Evolutionary conservation across 2,329 filamentous ascomycete species (phyloP).

Genomic region (Penicillium nordicum): DNA sequence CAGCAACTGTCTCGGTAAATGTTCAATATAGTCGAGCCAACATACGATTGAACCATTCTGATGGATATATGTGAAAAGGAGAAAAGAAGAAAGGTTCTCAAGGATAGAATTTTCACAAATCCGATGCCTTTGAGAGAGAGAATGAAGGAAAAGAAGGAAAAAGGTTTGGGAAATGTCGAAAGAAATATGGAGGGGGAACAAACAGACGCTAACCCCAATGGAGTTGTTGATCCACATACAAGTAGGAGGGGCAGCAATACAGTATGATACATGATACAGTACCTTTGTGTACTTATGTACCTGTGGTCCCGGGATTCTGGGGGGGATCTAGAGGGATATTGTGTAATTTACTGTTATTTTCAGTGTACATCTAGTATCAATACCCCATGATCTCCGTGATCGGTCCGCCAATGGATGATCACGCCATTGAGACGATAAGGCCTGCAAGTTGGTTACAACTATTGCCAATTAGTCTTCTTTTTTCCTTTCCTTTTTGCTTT

Average conservation of each 20-base stretch:
- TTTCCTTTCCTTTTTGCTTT: not conserved
- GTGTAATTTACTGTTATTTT: conserved; percentile 6
- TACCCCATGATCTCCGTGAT: conserved; percentile 8
- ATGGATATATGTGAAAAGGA: conserved; percentile 27
- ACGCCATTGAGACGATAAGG: conserved; percentile 10
- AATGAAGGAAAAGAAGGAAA: conserved; percentile 15
- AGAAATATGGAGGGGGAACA: conserved; percentile 13
- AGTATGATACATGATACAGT: not conserved
- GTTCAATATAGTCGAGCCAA: conserved; percentile 11
- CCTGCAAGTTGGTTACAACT: not conserved
- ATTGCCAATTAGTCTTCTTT: not conserved
- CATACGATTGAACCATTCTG: conserved; percentile 61
- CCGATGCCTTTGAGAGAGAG: conserved; percentile 25
- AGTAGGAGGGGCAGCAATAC: conserved; percentile 3
- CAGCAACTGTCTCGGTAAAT: not conserved
- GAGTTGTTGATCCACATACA: not conserved
- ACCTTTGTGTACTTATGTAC: not conserved
- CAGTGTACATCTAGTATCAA: not conserved
- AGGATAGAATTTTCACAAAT: conserved; percentile 20
- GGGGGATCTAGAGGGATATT: not conserved
- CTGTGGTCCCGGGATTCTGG: not conserved
- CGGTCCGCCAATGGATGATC: conserved; percentile 2
- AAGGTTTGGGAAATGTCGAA: not conserved
- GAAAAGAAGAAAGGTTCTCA: conserved; percentile 14
- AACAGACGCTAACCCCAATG: conserved; percentile 22